Conservation (phyloP, 2,329 filamentous ascomycete species). For the Coleophoma crateriformis region DNA sequence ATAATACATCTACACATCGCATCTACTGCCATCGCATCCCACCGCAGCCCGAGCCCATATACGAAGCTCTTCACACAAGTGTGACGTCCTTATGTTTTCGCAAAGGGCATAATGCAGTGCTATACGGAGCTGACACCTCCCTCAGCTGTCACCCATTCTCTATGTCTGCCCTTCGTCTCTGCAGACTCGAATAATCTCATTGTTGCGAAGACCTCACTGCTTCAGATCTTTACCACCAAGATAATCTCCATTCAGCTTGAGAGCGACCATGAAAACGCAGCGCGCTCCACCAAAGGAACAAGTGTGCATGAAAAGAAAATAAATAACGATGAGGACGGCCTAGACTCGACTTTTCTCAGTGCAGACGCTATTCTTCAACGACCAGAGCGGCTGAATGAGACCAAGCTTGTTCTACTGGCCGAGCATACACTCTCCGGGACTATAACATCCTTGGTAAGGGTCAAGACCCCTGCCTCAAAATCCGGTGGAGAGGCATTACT, state of each 20-base stretch:
- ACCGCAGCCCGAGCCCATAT: neutral
- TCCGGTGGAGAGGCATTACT: conserved; percentile 81
- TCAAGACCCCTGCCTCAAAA: conserved; percentile 67
- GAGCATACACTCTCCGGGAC: conserved; percentile 83
- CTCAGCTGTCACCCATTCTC: conserved; percentile 85
- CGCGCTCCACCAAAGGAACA: conserved; percentile 32
- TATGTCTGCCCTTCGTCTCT: conserved; percentile 72
- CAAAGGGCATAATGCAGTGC: conserved; percentile 70
- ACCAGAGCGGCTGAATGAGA: conserved; percentile 58
- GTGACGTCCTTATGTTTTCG: conserved; percentile 2
- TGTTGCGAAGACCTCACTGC: conserved; percentile 84
- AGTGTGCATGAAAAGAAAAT: conserved; percentile 43
- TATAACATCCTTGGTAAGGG: conserved; percentile 73
- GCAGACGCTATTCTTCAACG: conserved; percentile 55
- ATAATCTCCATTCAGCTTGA: conserved; percentile 56
- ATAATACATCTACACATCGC: no score
- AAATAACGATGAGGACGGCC: conserved; percentile 53
- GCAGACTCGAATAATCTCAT: conserved; percentile 76
- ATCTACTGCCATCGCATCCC: neutral
- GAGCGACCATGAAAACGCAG: conserved; percentile 13
- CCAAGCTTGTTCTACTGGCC: conserved; percentile 77
- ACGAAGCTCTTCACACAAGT: neutral
- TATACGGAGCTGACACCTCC: conserved; percentile 94
- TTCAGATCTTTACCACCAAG: conserved; percentile 83
- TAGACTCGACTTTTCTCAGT: conserved; percentile 62